phyloP scores from a whole-genome alignment of 441 rosid genomes.

The Adansonia gregorii region DNA sequence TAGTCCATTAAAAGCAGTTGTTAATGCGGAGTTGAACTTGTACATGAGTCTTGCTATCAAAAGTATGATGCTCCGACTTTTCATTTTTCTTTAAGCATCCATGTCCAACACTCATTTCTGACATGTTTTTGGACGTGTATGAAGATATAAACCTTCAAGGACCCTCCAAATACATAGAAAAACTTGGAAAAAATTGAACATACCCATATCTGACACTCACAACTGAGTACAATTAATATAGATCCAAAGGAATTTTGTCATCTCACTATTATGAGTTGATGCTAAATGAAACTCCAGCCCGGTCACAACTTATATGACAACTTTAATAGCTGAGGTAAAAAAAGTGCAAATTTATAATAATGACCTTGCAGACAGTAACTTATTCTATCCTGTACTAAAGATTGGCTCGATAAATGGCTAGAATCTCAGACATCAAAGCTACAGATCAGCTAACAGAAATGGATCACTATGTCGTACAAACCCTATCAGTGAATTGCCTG shows the following conservation, averaged over 20 bases:
- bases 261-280: not conserved
- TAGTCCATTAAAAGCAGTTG: not conserved
- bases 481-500: not conserved
- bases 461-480: not conserved
- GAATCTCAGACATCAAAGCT: not conserved
- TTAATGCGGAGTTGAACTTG: not conserved
- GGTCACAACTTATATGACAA: not conserved
- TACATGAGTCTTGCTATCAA: slow-evolving; percentile 3
- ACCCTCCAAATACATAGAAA: no score
- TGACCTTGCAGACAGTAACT: not conserved
- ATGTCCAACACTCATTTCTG: no score
- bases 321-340: not conserved
- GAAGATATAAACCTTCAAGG: no score
- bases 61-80: not conserved
- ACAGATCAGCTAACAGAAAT: not conserved
- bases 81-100: no score
- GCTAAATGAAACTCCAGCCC: not conserved
- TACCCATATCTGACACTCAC: no score
- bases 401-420: not conserved
- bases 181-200: no score
- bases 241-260: not conserved
- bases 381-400: not conserved
- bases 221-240: no score
- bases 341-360: not conserved
- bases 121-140: no score